These are phyloP conservation scores for Chlorella vulgaris DNA, from an alignment of 139 green algal species.

Conservation along the genomic window DNA sequence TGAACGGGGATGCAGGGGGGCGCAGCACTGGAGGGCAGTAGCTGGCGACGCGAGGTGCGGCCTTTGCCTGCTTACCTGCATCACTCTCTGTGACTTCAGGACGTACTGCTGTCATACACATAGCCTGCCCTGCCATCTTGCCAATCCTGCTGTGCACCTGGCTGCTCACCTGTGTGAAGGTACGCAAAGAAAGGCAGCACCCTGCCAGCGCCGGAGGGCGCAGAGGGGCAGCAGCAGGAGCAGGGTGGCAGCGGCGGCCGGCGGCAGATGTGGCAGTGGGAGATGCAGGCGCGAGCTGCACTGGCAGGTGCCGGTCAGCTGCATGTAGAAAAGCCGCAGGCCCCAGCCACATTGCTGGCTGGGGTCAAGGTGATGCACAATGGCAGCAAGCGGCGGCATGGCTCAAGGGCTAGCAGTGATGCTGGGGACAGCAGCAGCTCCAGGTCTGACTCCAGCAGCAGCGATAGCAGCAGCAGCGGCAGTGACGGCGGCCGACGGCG, in stretches of 20 bases:
- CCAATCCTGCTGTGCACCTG: not conserved
- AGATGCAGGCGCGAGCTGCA: slow-evolving; percentile 4
- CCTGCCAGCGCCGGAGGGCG: not conserved
- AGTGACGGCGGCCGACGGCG: not conserved
- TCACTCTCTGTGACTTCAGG: too few species aligned
- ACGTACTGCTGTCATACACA: too few species aligned
- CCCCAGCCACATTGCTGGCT: slow-evolving; percentile 11
- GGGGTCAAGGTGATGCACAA: slow-evolving; percentile 14
- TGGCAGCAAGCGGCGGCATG: slow-evolving; percentile 6
- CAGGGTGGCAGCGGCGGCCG: not conserved
- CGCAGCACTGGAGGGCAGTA: too few species aligned
- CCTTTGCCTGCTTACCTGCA: too few species aligned
- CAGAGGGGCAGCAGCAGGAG: slow-evolving; percentile 1
- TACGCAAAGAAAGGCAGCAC: slow-evolving; percentile 42
- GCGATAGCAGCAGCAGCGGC: not conserved
- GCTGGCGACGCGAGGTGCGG: too few species aligned
- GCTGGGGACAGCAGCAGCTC: slow-evolving; percentile 6
- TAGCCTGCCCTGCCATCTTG: not conserved
- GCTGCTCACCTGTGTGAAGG: slow-evolving; percentile 16
- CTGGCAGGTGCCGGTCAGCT: not conserved
- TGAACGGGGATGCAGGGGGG: too few species aligned
- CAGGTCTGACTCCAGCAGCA: not conserved
- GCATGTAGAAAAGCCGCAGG: not conserved
- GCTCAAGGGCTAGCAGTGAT: not conserved
- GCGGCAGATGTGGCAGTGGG: slow-evolving; percentile 23